Base-by-base conservation (phyloP, 805 yeast species). In the Sungouiozyma ichnusensis region DNA sequence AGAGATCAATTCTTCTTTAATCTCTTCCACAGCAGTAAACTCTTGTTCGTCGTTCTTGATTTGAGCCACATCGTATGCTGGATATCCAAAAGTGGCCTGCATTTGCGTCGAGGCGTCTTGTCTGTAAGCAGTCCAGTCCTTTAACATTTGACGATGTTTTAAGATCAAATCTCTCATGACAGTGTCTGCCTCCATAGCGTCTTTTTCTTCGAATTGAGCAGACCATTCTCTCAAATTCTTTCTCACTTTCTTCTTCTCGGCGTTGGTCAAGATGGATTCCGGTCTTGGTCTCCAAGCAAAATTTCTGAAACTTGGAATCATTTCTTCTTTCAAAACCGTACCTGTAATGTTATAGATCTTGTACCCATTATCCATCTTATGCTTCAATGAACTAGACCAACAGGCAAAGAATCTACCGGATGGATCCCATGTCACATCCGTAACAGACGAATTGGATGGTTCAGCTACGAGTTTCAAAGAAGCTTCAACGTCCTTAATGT, bases 231-330 rank as follows among this genome's bases (percentile, higher is more conserved):
- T 77, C 70, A 90, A 68, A 69, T 82, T 82, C 82, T 85, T 84
- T 71, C 85, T 77, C 48, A 92, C 86, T 73, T 81, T 82, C 81
- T 86, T 85, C 71, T 77, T 77, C 63, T 85, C 94, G 51, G 77
- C 81, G 54, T 80, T 77, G 47, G 79, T 70, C 59, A 92, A 76
- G 50, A 80, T 65, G 2, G 87, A 73, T 16, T 75, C 76, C 40
- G 98, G 98, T 69, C 98, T 81, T 57, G 97, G 97, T 72, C 99
- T 84, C 99, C 99, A 92, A 48, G 77, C 71, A 57, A 90, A 85
- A 48, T 84, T 88, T 67, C 79, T 84, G 76, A 92, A 86, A 43
- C 80, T 83, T 54, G 85, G 92, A 47, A 85, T 64, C 18, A 73
- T 64, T 57, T 88, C 95, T 54, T 84, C 92, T 52, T 80, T 78